Evolutionary conservation across 805 yeast genomes (phyloP).

Genomic region (Nakazawaea peltata): DNA sequence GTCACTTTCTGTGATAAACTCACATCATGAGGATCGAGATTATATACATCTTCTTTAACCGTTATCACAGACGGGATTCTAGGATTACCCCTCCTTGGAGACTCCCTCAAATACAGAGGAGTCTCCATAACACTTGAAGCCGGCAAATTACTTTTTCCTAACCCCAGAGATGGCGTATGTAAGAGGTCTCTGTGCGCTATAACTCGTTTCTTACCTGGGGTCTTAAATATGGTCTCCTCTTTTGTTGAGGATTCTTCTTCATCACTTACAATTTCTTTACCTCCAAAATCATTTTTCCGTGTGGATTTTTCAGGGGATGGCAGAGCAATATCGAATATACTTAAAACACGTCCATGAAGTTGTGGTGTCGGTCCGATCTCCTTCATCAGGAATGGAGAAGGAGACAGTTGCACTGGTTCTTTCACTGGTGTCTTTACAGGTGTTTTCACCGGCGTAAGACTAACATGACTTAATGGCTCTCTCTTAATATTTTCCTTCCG

Average conservation of each 20-base stretch:
- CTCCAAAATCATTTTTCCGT: not conserved
- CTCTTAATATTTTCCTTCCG: no score
- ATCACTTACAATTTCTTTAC: not conserved
- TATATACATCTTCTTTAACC: not conserved
- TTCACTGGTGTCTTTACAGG: conserved; percentile 13
- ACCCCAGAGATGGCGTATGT: not conserved
- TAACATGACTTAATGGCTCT: not conserved
- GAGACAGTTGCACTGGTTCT: not conserved
- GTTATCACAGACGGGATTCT: not conserved
- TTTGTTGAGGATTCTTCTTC: conserved; percentile 3
- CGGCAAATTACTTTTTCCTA: not conserved
- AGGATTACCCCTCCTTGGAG: not conserved
- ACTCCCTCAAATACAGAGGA: conserved; percentile 4
- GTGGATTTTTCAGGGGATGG: conserved; percentile 7
- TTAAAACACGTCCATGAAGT: conserved; percentile 64
- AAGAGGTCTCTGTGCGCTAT: not conserved
- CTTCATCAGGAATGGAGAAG: conserved; percentile 10
- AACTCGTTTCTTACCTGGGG: conserved; percentile 16
- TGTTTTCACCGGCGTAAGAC: conserved; percentile 2
- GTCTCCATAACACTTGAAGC: conserved; percentile 4
- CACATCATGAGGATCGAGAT: not conserved
- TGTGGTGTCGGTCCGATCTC: conserved; percentile 88
- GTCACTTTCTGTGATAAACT: no score
- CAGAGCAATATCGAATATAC: conserved; percentile 52
- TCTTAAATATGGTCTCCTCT: conserved; percentile 16